These are phyloP conservation scores for Blastobotrys parvus DNA, from an alignment of 805 yeast species.

Conservation along the genomic window DNA sequence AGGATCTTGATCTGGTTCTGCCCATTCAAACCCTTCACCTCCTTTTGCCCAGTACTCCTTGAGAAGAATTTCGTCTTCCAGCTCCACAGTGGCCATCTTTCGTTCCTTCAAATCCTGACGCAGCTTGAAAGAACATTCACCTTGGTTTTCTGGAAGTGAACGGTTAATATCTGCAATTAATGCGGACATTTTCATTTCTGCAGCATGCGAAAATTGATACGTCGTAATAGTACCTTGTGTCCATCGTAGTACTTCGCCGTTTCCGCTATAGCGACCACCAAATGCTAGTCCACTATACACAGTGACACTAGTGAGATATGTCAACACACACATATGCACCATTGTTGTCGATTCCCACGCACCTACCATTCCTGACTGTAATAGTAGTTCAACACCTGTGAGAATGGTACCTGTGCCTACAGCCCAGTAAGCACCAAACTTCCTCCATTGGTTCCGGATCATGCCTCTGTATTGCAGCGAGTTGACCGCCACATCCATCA, in stretches of 20 bases:
- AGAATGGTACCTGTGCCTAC: conserved; percentile 31
- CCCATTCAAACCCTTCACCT: conserved; percentile 84
- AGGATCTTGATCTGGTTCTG: conserved; percentile 85
- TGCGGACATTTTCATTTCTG: conserved; percentile 59
- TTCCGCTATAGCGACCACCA: conserved; percentile 42
- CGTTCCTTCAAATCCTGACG: conserved; percentile 27
- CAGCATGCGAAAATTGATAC: conserved; percentile 57
- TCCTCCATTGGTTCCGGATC: conserved; percentile 29
- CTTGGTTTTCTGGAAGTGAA: conserved; percentile 32
- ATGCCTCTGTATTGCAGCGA: conserved; percentile 39
- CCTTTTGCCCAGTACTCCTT: conserved; percentile 84
- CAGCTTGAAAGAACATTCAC: conserved; percentile 30
- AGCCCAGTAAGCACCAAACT: conserved; percentile 29
- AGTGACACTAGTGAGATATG: conserved; percentile 42
- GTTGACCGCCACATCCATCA: conserved; percentile 56
- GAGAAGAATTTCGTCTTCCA: conserved; percentile 56
- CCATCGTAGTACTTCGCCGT: conserved; percentile 54
- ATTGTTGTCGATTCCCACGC: conserved; percentile 28
- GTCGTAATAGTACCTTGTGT: conserved; percentile 54
- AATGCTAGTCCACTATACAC: conserved; percentile 41
- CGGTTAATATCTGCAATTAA: conserved; percentile 60
- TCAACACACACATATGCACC: conserved; percentile 39
- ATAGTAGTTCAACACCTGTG: conserved; percentile 40
- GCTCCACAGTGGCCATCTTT: conserved; percentile 34
- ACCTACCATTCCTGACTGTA: conserved; percentile 34